phyloP scores from a whole-genome alignment of 176 grass and related monocot genomes.

The Pharus latifolius region DNA sequence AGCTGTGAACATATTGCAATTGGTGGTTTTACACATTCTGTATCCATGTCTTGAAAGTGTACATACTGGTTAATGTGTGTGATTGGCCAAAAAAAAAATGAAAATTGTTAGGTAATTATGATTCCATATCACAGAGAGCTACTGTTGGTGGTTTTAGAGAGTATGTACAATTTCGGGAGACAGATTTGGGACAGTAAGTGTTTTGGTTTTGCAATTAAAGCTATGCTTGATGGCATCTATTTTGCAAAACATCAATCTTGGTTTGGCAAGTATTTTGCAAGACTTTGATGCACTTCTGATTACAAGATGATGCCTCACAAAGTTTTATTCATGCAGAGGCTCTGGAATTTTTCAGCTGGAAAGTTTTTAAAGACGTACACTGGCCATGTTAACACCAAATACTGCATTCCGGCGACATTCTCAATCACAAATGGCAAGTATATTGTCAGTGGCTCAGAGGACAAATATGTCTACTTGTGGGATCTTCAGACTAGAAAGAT shows the following conservation, averaged over 20 bases:
- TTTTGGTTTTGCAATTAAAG: too few relatives aligned
- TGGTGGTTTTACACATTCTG: too few relatives aligned
- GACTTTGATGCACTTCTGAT: neutral
- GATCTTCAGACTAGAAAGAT: conserved; percentile 85
- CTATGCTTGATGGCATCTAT: neutral
- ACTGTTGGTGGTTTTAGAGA: too few relatives aligned
- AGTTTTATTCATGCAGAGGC: conserved; percentile 54
- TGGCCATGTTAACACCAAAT: conserved; percentile 75
- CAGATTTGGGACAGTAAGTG: too few relatives aligned
- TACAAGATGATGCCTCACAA: neutral
- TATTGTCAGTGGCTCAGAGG: conserved; percentile 86
- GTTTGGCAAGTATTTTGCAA: neutral
- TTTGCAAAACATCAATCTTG: neutral
- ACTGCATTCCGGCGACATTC: conserved; percentile 76
- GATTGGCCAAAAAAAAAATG: too few relatives aligned
- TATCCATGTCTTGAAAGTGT: too few relatives aligned
- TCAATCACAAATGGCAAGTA: conserved; percentile 83
- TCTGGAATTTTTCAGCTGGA: conserved; percentile 81
- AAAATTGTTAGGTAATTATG: too few relatives aligned
- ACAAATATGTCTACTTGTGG: conserved; percentile 87
- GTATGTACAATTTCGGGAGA: too few relatives aligned
- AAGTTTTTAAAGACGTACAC: conserved; percentile 92
- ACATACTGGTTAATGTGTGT: too few relatives aligned
- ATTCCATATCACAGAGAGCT: too few relatives aligned
- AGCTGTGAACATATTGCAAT: neutral